Base-by-base conservation (phyloP, 345 rosid genomes). In the Luvunga scandens region DNA sequence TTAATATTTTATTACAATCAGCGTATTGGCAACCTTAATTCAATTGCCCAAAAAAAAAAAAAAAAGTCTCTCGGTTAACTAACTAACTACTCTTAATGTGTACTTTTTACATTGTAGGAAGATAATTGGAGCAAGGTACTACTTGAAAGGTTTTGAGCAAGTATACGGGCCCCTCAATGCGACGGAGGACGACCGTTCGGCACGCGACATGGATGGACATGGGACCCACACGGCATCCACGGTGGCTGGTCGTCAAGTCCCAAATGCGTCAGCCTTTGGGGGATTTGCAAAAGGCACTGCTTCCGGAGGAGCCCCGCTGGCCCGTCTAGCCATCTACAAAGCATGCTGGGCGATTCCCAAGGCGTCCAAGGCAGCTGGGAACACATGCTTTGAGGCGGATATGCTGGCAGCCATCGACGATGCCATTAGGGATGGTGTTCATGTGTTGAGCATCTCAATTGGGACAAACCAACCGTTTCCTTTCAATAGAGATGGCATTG, bases 201-300 rank as follows among this genome's bases (percentile, higher is more conserved):
- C 86, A 0, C 91, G 98, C 1, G 99, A 95, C 83, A 62, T 69
- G 59, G 91, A 89, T 6, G 99, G 99, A 71, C 99, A 95, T 55
- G 98, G 98, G 5, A 88, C 94, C 34, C 99, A 95, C 82, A 90
- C 93, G 0, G 92, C 98, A 7, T 95, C 98, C 76, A 95, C 86
- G 0, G 95, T 84, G 0, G 91, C 84, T 4, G 97, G 98, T 2
- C 81, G 86, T 1, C 77, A 73, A 24, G 97, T 95, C 9, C 69
- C 24, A 0, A 72, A 83, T 5, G 87, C 85, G 0, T 81, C 91
- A 0, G 89, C 92, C 70, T 81, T 87, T 0, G 98, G 98, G 0
- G 93, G 97, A 28, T 88, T 88, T 0, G 99, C 91, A 8, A 24
- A 48, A 42, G 99, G 99, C 61, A 83, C 92, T 0, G 93, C 94